Evolutionary conservation across 257 asterid species (phyloP), one percentile per base, ranked within the genome.

Genomic region (Fraxinus americana): DNA sequence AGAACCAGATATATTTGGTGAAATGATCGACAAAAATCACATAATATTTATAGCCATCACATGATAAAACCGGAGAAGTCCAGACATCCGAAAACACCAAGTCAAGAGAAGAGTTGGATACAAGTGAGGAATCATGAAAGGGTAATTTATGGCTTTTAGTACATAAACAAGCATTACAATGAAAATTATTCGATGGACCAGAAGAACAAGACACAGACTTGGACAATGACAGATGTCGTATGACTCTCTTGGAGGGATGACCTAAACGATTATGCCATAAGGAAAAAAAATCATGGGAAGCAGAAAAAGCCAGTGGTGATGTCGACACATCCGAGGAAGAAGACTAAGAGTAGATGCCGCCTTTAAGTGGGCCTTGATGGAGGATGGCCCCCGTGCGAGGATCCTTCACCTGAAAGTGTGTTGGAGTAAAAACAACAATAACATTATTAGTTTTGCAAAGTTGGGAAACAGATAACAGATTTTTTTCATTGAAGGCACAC

Each of bases 371-470:
- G 5, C 5, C 77, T 43, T 34, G 14, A 7, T 43, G 34, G 34
- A 4, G 34, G 67, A n/a, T 17, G 30, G 12, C 16, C 77, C 77
- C 67, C 52, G 50, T 59, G 25, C 12, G 70, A 11, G 39, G 45
- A 38, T 72, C 82, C 77, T 78, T 78, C 67, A 78, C 77, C 34
- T 13, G 41, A 71, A 78, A 78, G 48, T 41, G 48, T 11, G 48
- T 41, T 41, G 48, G 35, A 32, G 48, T 11, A 5, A 41, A 7
- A 41, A 41, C 48, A 41, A 41, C 48, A 41, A 41, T 32, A 32
- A 30, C 34, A 30, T 32, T 32, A 32, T 1, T 32, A 32, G 3
- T 32, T 32, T 32, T 32, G 35, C 3, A 32, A 32, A 32, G 35
- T 32, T 32, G 35, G 35, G 35, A 32, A 32, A 32, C 35, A 32